Evolutionary conservation across 2,329 filamentous ascomycete genomes (phyloP), one percentile per base, ranked within the genome.

Genomic region (Capronia epimyces): DNA sequence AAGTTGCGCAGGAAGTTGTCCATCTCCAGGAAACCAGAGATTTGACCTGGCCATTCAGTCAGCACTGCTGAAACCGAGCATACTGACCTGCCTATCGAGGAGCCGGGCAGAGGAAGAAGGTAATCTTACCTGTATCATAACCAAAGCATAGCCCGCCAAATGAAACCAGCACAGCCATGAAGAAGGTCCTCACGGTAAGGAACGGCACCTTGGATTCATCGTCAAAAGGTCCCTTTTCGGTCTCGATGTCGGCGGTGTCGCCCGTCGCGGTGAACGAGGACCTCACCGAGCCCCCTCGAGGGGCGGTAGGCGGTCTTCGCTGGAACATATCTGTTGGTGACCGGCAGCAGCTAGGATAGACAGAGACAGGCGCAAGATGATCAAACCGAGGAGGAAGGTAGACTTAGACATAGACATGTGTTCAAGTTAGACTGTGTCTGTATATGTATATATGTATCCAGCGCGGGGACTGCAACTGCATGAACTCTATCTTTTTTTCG

Each of bases 91-190:
- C 10, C 5, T 10, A 5, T 27, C 10, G 6, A 27, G 25, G 25
- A 27, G 25, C 25, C 6, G 10, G 10, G 25, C 6, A 6, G 25
- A 27, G 25, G n/a, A n/a, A 27, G 25, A 10, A 10, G 25, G 6
- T 10, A 6, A 10, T 27, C 25, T n/a, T 32, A 68, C 68, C 69
- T 54, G 69, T 71, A 16, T 69, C 65, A 59, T 72, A 73, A 56
- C 71, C 70, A 58, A 73, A 73, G 50, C 73, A 69, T 59, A 74
- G 70, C 54, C 72, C 71, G 57, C 72, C 71, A 68, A 75, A 74
- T 4, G 71, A 73, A 36, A 72, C 71, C 49, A 73, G 64, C 32
- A 74, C 43, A 43, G 70, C 70, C 54, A 75, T 67, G 51, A 70
- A 63, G 52, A 71, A 66, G 0, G 71, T 69, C 4, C 68, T 66